Evolutionary conservation across 768 basidiomycete species (phyloP), one percentile per base, ranked within the genome.

Genomic region (Xerocomellus amylosporus): DNA sequence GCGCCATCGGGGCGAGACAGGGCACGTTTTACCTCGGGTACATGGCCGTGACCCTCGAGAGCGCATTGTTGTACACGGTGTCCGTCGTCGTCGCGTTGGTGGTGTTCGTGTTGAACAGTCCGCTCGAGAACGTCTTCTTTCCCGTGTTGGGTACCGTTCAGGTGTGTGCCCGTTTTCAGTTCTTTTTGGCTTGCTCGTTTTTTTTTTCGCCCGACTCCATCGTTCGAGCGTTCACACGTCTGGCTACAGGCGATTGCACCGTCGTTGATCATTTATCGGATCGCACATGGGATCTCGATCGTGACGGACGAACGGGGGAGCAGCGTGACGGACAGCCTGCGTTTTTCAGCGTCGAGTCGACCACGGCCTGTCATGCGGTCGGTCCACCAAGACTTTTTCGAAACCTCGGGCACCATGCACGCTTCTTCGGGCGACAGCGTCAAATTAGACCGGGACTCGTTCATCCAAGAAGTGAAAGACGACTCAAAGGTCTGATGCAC

Each of bases 31-130:
- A 67, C 34, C 41, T 66, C 36, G 30, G 53, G 2, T 66, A 62
- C n/a, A 62, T 67, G 62, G 53, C 63, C 2, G 62, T 66, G 65
- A 62, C 62, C 20, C 59, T 66, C 41, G 64, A 66, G 51, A 65
- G 64, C 51, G 64, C 64, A 0, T 0, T 51, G 44, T 30, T 66
- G 31, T 66, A 66, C 22, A 58, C 64, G 0, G 30, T 28, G 19
- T 59, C 58, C 7, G 55, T 17, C 14, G 33, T 64, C 22, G 12
- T 59, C 2, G 54, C 57, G 1, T 10, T 67, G 38, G 30, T 55
- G 1, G 53, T 56, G 13, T 65, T 67, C 14, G 17, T 34, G 42
- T 8, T 47, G 19, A 64, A 66, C 37, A 65, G 63, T 15, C 64
- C 65, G 15, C 59, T 67, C 38, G 51, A 50, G 45, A 64, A 62